Evolutionary conservation across 2,329 filamentous ascomycete genomes (phyloP).

Genomic region (Laburnicola sp.): DNA sequence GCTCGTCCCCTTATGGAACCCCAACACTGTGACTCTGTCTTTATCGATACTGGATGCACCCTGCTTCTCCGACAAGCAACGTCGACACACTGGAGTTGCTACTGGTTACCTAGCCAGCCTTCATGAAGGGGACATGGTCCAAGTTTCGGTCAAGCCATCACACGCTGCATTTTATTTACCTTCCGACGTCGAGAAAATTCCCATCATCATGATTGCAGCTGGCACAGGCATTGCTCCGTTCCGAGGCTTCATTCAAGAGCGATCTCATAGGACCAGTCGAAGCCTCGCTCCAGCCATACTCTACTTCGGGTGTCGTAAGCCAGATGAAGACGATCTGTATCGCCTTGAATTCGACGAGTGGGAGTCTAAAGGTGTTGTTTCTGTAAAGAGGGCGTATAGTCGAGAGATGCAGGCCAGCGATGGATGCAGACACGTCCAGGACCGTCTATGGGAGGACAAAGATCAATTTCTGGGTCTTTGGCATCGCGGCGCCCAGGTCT

Average conservation of each 20-base stretch:
- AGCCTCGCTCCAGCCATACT: constrained; percentile 55
- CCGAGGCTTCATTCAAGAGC: constrained; percentile 31
- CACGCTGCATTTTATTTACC: constrained; percentile 44
- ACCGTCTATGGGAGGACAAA: constrained; percentile 15
- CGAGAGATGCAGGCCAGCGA: constrained; percentile 1
- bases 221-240: constrained; percentile 32
- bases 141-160: constrained; percentile 36
- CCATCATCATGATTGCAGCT: constrained; percentile 50
- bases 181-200: constrained; percentile 34
- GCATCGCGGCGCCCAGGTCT: constrained; percentile 16
- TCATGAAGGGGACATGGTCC: constrained; percentile 37
- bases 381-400: constrained; percentile 48
- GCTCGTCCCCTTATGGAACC: constrained; percentile 53
- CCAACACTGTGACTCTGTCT: constrained; percentile 55
- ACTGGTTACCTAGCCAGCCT: constrained; percentile 39
- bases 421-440: constrained; percentile 37
- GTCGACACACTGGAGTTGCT: constrained; percentile 36
- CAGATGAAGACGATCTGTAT: constrained; percentile 61
- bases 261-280: constrained; percentile 8
- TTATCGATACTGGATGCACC: constrained; percentile 61
- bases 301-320: constrained; percentile 62
- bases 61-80: constrained; percentile 36
- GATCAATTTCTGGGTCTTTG: constrained; percentile 11
- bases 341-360: constrained; percentile 59
- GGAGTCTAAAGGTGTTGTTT: constrained; percentile 60